Evolutionary conservation across 352 stramenopile genomes (phyloP).

Genomic region (Pythium scleroteichum): DNA sequence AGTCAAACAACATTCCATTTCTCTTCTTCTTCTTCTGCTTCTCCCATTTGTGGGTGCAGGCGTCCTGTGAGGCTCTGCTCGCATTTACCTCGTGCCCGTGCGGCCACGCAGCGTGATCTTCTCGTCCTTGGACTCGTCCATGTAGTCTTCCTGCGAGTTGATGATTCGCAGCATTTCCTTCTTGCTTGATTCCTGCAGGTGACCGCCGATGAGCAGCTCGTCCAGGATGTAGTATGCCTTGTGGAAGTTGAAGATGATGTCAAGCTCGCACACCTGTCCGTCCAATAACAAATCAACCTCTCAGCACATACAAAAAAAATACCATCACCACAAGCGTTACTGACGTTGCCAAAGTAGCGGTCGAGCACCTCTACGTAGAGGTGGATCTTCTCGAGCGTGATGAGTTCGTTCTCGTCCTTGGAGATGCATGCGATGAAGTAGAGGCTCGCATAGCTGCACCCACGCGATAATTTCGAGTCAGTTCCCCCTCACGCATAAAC

Average conservation of each 20-base stretch:
- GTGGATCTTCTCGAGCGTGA: slow-evolving; percentile 97
- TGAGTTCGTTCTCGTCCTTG: slow-evolving; percentile 97
- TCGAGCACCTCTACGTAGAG: slow-evolving; percentile 98
- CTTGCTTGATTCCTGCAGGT: slow-evolving; percentile 97
- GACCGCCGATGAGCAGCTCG: slow-evolving; percentile 98
- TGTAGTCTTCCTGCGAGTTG: slow-evolving; percentile 90
- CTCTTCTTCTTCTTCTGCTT: neutral
- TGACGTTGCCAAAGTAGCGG: slow-evolving; percentile 95
- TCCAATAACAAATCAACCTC: neutral
- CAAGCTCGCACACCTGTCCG: slow-evolving; percentile 85
- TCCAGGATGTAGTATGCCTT: slow-evolving; percentile 99
- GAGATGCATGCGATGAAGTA: slow-evolving; percentile 98
- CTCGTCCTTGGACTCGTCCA: slow-evolving; percentile 89
- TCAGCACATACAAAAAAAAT: neutral
- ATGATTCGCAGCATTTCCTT: slow-evolving; percentile 89
- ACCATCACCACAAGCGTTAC: slow-evolving; percentile 13
- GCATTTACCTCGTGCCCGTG: slow-evolving; percentile 55
- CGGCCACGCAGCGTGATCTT: slow-evolving; percentile 58
- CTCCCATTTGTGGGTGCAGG: neutral
- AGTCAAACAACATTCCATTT: slow-evolving; percentile 28
- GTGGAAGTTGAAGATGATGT: slow-evolving; percentile 99
- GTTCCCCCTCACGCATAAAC: no score
- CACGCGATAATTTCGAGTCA: neutral
- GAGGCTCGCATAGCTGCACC: slow-evolving; percentile 92
- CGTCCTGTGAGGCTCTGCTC: neutral